phyloP scores from a whole-genome alignment of 1,284 basidiomycete species.

The Trichosporon faecale region DNA sequence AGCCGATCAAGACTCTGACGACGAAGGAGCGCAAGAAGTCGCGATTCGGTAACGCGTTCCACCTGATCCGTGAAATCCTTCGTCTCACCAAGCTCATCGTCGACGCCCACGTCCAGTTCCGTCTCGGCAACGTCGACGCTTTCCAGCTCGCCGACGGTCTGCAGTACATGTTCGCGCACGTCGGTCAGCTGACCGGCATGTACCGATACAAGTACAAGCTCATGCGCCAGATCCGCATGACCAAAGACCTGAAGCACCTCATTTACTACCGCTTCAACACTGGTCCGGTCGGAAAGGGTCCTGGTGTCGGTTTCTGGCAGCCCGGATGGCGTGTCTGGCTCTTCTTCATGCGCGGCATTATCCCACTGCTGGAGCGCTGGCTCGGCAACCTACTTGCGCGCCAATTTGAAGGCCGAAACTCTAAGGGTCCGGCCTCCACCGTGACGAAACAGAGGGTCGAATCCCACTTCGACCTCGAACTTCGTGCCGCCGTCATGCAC shows the following conservation, averaged over 20 bases:
- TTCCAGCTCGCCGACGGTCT: conserved; percentile 99
- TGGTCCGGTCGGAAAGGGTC: conserved; percentile 97
- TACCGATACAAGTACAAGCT: conserved; percentile 95
- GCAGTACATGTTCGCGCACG: conserved; percentile 96
- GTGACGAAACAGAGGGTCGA: conserved; percentile 99
- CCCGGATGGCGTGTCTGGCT: conserved; percentile 99
- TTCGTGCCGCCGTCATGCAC: conserved; percentile 98
- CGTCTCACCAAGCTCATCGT: conserved; percentile 97
- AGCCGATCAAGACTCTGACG: conserved; percentile 97
- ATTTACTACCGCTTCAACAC: conserved; percentile 83
- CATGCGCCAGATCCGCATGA: conserved; percentile 99
- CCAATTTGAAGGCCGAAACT: conserved; percentile 96
- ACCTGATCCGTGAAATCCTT: conserved; percentile 94
- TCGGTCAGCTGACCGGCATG: conserved; percentile 97
- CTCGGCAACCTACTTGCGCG: conserved; percentile 95
- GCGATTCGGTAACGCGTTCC: conserved; percentile 97
- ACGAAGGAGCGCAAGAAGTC: conserved; percentile 99
- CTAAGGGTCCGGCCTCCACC: conserved; percentile 83
- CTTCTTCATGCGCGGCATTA: conserved; percentile 99
- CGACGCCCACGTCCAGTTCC: conserved; percentile 97
- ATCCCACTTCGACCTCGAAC: conserved; percentile 95
- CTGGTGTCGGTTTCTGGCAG: conserved; percentile 99
- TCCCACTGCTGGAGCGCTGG: conserved; percentile 95
- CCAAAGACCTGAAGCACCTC: conserved; percentile 97
- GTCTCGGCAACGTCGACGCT: conserved; percentile 96